Evolutionary conservation across 2,329 filamentous ascomycete genomes (phyloP), one percentile per base, ranked within the genome.

Genomic region (Exserohilum rostratum): DNA sequence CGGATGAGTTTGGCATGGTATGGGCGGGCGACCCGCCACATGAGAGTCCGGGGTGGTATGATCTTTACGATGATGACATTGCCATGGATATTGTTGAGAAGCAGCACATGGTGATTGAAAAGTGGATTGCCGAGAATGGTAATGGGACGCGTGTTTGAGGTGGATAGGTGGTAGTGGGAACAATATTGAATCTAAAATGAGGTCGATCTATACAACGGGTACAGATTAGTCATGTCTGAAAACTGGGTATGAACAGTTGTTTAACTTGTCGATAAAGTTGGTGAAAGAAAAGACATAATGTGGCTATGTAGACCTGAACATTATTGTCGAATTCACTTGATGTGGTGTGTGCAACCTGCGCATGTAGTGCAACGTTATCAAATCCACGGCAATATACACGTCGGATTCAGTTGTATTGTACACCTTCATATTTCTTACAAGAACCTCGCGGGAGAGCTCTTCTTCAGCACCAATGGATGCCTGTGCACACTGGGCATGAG

Each of bases 401-500:
- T 25, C 22, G 22, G 6, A 18, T 35, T 20, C 17, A 13, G 20
- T 6, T 5, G 40, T 46, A 49, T 49, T 37, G 29, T 42, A 42
- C 43, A 46, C 18, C 10, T 18, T 6, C n/a, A 12, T 6, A 5
- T 29, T 17, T 27, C 25, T 40, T 63, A 67, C 47, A 62, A 30
- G 44, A 72, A 74, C 17, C 66, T 62, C 3, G 42, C 18, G 7
- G 66, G 57, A 9, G 39, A 38, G 53, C 58, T 67, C 58, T 65
- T 67, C 64, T 71, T 73, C 51, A 73, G 34, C 22, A 73, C 70
- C 56, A 74, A 42, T 3, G 95, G 95, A 78, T 99, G 95, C 62
- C 82, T 81, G 79, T 99, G 90, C 50, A 96, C 89, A 73, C 88
- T 96, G 20, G 95, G 95, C 83, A 98, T 92, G 57, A 98, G 80